Evolutionary conservation across 2,329 filamentous ascomycete genomes (phyloP).

Genomic region (Neofusicoccum sp.): DNA sequence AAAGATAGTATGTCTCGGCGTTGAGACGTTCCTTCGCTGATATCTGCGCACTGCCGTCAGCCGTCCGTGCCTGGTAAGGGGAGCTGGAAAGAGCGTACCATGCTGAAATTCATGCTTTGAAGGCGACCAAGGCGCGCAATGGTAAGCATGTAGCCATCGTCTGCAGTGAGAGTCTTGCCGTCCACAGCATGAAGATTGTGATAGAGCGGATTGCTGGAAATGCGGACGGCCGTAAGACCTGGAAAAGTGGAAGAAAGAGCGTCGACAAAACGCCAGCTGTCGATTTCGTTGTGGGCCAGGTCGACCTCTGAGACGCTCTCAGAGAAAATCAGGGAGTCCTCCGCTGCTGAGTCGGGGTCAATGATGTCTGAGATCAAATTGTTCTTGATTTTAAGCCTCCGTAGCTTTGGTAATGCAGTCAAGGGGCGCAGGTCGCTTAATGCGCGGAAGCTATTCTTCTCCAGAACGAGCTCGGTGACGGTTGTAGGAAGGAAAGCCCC

Average conservation of each 20-base stretch:
- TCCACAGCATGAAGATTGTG: conserved; percentile 49
- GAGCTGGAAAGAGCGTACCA: conserved; percentile 5
- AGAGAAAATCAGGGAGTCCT: conserved; percentile 19
- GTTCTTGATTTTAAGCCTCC: conserved; percentile 64
- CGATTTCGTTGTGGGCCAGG: conserved; percentile 46
- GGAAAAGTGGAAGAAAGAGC: conserved; percentile 67
- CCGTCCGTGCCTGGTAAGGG: not conserved
- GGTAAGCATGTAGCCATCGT: conserved; percentile 87
- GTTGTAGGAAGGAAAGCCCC: conserved; percentile 45
- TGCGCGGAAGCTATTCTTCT: conserved; percentile 66
- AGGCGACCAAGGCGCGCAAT: conserved; percentile 71
- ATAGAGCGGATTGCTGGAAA: conserved; percentile 85
- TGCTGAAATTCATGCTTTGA: conserved; percentile 67
- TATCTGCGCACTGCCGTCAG: conserved; percentile 43
- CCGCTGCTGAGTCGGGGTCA: conserved; percentile 12
- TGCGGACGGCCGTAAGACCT: conserved; percentile 69
- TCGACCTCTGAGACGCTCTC: conserved; percentile 41
- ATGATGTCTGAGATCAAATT: conserved; percentile 62
- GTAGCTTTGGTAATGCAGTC: conserved; percentile 55
- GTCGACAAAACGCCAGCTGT: conserved; percentile 72
- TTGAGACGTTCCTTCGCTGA: conserved; percentile 74
- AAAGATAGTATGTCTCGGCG: conserved; percentile 91
- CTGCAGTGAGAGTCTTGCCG: conserved; percentile 51
- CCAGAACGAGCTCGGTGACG: conserved; percentile 65
- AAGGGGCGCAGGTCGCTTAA: conserved; percentile 60